A percentile compares a stretch with the other conserved stretches of the same genome.
These are phyloP conservation scores for Monilinia aucupariae DNA, from an alignment of 2,329 filamentous ascomycete genomes.

Conservation along the genomic window DNA sequence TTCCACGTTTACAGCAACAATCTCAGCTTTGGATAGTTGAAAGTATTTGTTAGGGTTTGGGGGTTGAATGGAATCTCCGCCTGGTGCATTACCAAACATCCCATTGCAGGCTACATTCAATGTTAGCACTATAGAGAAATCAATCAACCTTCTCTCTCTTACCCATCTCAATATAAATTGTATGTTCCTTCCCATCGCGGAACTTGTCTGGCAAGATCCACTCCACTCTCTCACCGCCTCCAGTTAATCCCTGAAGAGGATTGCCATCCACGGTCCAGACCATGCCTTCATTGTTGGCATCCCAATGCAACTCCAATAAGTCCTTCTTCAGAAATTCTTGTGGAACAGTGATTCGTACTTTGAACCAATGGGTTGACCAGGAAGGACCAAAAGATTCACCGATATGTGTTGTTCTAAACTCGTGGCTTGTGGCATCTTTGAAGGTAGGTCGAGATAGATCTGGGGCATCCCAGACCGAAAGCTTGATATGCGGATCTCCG, in stretches of 20 bases:
- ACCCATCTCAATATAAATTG: slow-evolving; percentile 87
- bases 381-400: slow-evolving; percentile 84
- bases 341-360: slow-evolving; percentile 72
- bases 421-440: slow-evolving; percentile 69
- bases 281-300: slow-evolving; percentile 89
- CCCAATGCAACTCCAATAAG: slow-evolving; percentile 93
- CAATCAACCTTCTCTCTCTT: background rate
- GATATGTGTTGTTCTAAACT: slow-evolving; percentile 68
- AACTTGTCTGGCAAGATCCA: slow-evolving; percentile 83
- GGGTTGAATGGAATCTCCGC: slow-evolving; percentile 81
- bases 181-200: slow-evolving; percentile 79
- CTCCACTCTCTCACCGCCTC: slow-evolving; percentile 79
- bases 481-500: slow-evolving; percentile 71
- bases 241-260: slow-evolving; percentile 85
- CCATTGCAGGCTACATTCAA: slow-evolving; percentile 68
- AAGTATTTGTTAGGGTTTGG: slow-evolving; percentile 82
- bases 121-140: background rate
- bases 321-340: slow-evolving; percentile 66
- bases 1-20: slow-evolving; percentile 81
- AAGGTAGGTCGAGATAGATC: slow-evolving; percentile 76
- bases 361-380: slow-evolving; percentile 98
- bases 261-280: slow-evolving; percentile 89
- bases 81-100: slow-evolving; percentile 92
- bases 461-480: slow-evolving; percentile 81
- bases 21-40: slow-evolving; percentile 69